Evolutionary conservation across 257 asterid genomes (phyloP), one percentile per base, ranked within the genome.

Genomic region (Nicotiana sylvestris): DNA sequence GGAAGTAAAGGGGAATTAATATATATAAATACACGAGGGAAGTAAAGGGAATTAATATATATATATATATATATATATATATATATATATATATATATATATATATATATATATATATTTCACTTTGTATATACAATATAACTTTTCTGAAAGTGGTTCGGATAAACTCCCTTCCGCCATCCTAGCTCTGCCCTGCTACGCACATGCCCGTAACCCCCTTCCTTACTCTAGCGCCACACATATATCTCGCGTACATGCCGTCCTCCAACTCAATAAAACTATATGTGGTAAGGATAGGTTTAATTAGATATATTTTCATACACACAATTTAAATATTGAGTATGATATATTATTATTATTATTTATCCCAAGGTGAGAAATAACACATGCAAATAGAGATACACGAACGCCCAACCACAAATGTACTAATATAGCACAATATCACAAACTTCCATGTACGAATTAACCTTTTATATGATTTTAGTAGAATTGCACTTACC

Each of bases 401-500:
- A 72, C 37, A 21, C 21, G 37, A 12, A 46, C 4, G 3, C 61
- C 13, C 25, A 46, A 4, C 37, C 39, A 25, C 13, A 70, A 21
- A 21, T 39, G 10, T 70, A 30, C 10, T 29, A 69, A 62, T 62
- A 4, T 21, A 25, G 68, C 6, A 62, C 0, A 58, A 12, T 12
- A 21, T 72, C 61, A 72, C 21, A 72, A 25, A 46, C 37, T 72
- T 21, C 58, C 61, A 46, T 72, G 25, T 6, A 6, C 4, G 15
- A 70, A 74, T 3, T 46, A 6, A 49, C 4, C 7, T 16, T 74
- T 74, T 49, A 46, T 37, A 46, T 74, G 62, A 74, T 74, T 46
- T 74, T 46, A 46, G 79, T 49, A 25, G 60, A 70, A 74, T 74
- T 74, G 5, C 39, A 74, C 39, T 49, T 74, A 74, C 79, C 79